A percentile compares a stretch with the other conserved stretches of the same genome.
These are phyloP conservation scores for Mucor irregularis DNA, from an alignment of 371 early-diverging fungal species.

Conservation along the genomic window DNA sequence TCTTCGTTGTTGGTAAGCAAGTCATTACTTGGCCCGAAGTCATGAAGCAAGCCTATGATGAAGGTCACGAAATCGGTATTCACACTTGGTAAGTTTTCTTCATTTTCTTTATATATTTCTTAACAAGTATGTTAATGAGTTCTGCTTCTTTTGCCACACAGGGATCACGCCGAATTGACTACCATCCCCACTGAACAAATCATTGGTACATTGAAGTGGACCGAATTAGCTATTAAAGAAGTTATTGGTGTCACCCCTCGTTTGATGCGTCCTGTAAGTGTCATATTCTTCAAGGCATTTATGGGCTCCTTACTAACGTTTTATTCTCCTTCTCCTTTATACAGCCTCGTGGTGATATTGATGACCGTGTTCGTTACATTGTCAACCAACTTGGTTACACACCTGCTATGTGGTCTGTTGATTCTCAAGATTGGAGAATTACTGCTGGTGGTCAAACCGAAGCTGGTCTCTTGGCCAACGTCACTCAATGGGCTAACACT, in stretches of 20 bases:
- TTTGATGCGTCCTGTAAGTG: slow-evolving; percentile 59
- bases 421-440: slow-evolving; percentile 51
- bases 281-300: background rate
- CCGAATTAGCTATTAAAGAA: slow-evolving; percentile 55
- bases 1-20: slow-evolving; percentile 55
- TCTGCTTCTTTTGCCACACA: background rate
- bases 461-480: slow-evolving; percentile 42
- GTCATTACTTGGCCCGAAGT: slow-evolving; percentile 46
- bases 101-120: slow-evolving; percentile 4
- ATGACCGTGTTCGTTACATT: slow-evolving; percentile 54
- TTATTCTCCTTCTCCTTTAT: background rate
- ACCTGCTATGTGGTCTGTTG: slow-evolving; percentile 51
- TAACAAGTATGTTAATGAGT: background rate
- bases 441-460: slow-evolving; percentile 27
- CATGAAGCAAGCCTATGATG: slow-evolving; percentile 36
- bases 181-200: slow-evolving; percentile 58
- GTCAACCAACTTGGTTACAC: slow-evolving; percentile 42
- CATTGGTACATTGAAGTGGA: slow-evolving; percentile 65
- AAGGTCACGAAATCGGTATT: slow-evolving; percentile 58
- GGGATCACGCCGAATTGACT: slow-evolving; percentile 64
- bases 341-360: slow-evolving; percentile 53
- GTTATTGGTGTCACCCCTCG: slow-evolving; percentile 60
- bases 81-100: slow-evolving; percentile 53
- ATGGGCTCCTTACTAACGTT: background rate
- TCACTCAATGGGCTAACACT: slow-evolving; percentile 46